Conservation (phyloP, 148 eudicot genomes). For the Polygonum maritimum region DNA sequence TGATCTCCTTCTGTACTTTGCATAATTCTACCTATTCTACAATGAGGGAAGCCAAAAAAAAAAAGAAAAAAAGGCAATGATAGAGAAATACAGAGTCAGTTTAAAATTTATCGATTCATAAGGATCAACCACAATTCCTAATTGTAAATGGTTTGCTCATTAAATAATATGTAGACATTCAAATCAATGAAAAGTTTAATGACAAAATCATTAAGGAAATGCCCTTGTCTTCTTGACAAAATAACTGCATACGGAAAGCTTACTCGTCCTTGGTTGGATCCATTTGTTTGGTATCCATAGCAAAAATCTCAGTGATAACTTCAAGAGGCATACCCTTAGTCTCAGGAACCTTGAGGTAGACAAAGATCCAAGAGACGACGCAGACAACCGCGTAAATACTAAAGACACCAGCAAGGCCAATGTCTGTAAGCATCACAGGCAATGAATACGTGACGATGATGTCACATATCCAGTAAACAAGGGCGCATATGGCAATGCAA, state of each 20-base stretch:
- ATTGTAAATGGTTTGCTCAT: neutral
- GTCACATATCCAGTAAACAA: slow-evolving; percentile 63
- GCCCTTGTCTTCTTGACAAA: neutral
- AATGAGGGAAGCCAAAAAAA: too few relatives aligned
- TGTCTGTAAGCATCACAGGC: slow-evolving; percentile 57
- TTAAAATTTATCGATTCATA: neutral
- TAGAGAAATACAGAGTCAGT: neutral
- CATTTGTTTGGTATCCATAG: slow-evolving; percentile 44
- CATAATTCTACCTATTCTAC: too few relatives aligned
- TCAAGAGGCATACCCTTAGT: slow-evolving; percentile 95
- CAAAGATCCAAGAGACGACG: slow-evolving; percentile 54
- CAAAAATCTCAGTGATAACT: slow-evolving; percentile 80
- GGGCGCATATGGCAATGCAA: slow-evolving; percentile 80
- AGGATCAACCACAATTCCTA: neutral
- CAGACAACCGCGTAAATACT: slow-evolving; percentile 61
- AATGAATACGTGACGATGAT: slow-evolving; percentile 75
- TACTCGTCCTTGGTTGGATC: slow-evolving; percentile 13
- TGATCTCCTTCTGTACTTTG: too few relatives aligned
- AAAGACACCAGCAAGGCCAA: slow-evolving; percentile 65
- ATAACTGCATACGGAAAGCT: neutral
- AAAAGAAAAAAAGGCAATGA: neutral
- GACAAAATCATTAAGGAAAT: neutral
- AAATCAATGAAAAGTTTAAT: neutral
- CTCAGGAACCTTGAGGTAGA: slow-evolving; percentile 78
- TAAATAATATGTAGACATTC: neutral